phyloP scores from a whole-genome alignment of 83 land plant species.

The Diphasiastrum complanatum region DNA sequence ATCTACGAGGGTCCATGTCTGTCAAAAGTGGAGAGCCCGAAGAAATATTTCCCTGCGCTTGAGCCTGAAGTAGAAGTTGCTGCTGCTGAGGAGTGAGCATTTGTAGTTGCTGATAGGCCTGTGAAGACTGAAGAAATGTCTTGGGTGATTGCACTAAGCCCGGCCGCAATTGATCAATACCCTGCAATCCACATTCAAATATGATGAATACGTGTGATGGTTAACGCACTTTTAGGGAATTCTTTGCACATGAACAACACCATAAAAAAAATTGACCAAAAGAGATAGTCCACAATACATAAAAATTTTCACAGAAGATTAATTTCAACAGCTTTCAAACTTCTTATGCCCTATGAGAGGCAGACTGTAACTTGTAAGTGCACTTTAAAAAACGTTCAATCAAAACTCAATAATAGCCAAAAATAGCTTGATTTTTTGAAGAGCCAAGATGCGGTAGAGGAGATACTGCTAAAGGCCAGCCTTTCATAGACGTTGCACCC shows the following conservation, averaged over 20 bases:
- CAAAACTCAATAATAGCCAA: too few relatives aligned
- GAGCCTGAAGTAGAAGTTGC: conserved; percentile 7
- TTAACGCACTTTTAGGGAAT: not conserved
- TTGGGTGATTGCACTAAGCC: not conserved
- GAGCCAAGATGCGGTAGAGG: too few relatives aligned
- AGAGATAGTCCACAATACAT: not conserved
- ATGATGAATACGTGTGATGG: not conserved
- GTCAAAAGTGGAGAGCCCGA: not conserved
- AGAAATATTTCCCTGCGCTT: conserved; percentile 5
- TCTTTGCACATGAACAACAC: not conserved
- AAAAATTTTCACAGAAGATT: not conserved
- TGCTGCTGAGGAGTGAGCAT: conserved; percentile 9
- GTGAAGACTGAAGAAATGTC: conserved; percentile 6
- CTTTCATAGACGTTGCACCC: too few relatives aligned
- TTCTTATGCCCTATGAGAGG: not conserved
- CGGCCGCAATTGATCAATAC: conserved; percentile 4
- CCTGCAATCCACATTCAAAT: too few relatives aligned
- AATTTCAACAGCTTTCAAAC: not conserved
- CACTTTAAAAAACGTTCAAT: too few relatives aligned
- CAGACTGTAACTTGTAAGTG: too few relatives aligned
- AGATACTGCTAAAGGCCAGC: too few relatives aligned
- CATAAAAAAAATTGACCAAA: not conserved
- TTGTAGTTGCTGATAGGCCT: conserved; percentile 6
- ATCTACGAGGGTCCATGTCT: conserved; percentile 8
- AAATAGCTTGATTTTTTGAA: too few relatives aligned